phyloP scores from a whole-genome alignment of 305 asterid genomes.

The Fraxinus dipetala region DNA sequence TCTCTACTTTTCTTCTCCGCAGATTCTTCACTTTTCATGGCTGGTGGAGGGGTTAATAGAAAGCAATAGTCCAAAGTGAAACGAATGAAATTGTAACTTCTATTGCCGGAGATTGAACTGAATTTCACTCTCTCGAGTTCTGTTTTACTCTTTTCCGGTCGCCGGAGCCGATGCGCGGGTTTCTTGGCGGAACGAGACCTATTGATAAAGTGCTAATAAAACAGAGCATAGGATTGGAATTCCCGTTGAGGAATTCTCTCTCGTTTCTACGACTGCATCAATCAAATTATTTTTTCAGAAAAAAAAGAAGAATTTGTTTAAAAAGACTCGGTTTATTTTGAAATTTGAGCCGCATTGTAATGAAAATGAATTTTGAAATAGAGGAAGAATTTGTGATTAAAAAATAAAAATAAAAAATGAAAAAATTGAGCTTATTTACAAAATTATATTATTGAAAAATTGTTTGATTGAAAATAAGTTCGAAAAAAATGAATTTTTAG shows the following conservation, averaged over 20 bases:
- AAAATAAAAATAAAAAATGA: no score
- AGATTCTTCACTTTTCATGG: slow-evolving; percentile 22
- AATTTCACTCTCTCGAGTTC: neutral
- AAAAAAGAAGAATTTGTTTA: no score
- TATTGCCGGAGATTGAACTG: neutral
- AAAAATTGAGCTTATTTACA: no score
- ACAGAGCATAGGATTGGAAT: neutral
- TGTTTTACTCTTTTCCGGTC: neutral
- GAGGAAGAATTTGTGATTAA: no score
- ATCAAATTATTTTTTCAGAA: no score
- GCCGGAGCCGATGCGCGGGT: neutral
- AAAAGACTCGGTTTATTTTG: neutral
- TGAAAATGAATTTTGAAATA: no score
- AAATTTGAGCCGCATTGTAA: no score
- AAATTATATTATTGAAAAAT: no score
- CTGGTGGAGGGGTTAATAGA: neutral
- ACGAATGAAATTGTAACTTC: neutral
- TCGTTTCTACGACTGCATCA: neutral
- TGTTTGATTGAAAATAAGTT: no score
- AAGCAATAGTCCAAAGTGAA: neutral
- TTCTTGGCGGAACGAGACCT: neutral
- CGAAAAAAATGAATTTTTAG: no score
- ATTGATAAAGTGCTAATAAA: neutral
- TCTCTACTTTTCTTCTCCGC: slow-evolving; percentile 27
- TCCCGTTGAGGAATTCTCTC: neutral